Percentiles rank a stretch among this genome's conserved stretches.
phyloP scores from a whole-genome alignment of 116 monocot species.

The Thalassia testudinum region DNA sequence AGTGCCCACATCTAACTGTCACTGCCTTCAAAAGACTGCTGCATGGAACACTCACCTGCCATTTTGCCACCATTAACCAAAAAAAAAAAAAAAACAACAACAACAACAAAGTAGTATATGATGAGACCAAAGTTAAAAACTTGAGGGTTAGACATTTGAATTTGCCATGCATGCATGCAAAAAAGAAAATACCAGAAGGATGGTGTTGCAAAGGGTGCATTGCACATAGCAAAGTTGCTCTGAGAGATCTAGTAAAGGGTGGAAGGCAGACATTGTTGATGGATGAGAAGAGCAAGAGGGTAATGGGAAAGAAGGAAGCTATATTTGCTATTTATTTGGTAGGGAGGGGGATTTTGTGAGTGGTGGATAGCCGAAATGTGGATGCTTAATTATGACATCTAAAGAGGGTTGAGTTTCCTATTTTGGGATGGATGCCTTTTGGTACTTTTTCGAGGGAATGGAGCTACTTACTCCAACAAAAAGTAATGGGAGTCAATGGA shows the following conservation, averaged over 20 bases:
- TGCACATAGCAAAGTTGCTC: conserved; percentile 90
- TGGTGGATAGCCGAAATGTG: too few species aligned
- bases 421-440: too few species aligned
- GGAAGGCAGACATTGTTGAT: conserved; percentile 24
- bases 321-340: too few species aligned
- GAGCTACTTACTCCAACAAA: too few species aligned
- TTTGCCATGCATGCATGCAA: neutral
- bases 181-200: conserved; percentile 39
- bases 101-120: neutral
- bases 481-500: too few species aligned
- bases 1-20: conserved; percentile 83
- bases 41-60: conserved; percentile 81
- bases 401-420: too few species aligned
- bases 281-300: neutral
- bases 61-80: neutral
- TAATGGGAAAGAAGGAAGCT: too few species aligned
- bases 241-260: conserved; percentile 39
- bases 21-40: conserved; percentile 53
- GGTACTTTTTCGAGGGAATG: too few species aligned
- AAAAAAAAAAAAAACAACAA: too few species aligned
- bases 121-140: too few species aligned
- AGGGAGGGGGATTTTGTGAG: too few species aligned
- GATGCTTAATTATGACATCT: too few species aligned
- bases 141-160: neutral
- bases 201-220: conserved; percentile 79